Percentiles rank a stretch among this genome's conserved stretches.
Evolutionary conservation across 225 moss, liverwort and hornwort species (phyloP).

Genomic region (Takakia lepidozioides): DNA sequence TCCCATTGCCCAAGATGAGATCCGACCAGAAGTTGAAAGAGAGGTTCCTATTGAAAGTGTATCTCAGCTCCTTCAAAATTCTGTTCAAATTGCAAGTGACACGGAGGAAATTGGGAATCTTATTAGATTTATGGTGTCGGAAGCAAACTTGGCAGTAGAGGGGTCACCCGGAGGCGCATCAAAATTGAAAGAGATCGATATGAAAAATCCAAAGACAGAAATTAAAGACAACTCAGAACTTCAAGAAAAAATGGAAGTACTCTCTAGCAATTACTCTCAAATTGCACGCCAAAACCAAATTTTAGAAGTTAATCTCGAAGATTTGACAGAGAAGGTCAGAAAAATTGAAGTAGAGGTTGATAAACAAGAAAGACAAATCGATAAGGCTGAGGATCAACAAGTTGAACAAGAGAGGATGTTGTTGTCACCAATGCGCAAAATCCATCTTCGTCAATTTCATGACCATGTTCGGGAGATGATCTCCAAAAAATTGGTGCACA

Average conservation of each 20-base stretch:
- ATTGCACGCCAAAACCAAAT: conserved; percentile 16
- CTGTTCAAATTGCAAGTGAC: conserved; percentile 6
- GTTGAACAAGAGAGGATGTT: conserved; percentile 12
- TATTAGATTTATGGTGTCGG: conserved; percentile 11
- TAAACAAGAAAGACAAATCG: conserved; percentile 10
- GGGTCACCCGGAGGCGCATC: not conserved
- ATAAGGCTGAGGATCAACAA: conserved; percentile 8
- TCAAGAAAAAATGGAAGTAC: conserved; percentile 18
- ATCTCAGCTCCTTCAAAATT: conserved; percentile 10
- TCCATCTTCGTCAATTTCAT: conserved; percentile 27
- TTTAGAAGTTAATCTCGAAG: conserved; percentile 19
- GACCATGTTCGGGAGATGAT: conserved; percentile 29
- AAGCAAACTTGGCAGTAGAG: not conserved
- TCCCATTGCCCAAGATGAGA: not conserved
- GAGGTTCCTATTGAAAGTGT: not conserved
- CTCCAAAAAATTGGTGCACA: conserved; percentile 12
- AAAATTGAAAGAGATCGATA: conserved; percentile 4
- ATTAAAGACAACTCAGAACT: conserved; percentile 24
- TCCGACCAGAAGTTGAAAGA: not conserved
- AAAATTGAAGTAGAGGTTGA: conserved; percentile 11
- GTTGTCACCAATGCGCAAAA: conserved; percentile 20
- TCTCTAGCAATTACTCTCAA: conserved; percentile 11
- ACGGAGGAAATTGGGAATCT: conserved; percentile 23
- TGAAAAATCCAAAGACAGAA: conserved; percentile 9
- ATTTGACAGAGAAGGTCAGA: conserved; percentile 32